phyloP scores from a whole-genome alignment of 495 filamentous ascomycete species.

The Chaetomium fimeti region DNA sequence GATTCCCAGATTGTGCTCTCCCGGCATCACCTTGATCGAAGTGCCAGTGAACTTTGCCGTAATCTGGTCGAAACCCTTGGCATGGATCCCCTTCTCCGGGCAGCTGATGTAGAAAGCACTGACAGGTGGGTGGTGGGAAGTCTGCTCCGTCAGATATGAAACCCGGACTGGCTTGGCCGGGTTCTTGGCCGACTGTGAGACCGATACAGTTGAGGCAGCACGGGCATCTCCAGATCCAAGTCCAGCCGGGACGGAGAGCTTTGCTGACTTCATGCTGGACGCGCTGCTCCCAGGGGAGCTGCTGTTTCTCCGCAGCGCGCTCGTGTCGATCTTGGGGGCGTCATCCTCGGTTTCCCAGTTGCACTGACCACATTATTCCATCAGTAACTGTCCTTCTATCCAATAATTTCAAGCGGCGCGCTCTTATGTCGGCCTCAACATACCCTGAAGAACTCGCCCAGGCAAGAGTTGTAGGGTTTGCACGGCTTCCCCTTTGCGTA shows the following conservation, averaged over 20 bases:
- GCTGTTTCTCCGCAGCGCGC: conserved; percentile 33
- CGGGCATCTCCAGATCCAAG: conserved; percentile 36
- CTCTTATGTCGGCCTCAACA: conserved; percentile 28
- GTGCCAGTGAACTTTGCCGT: conserved; percentile 98
- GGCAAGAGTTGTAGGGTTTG: conserved; percentile 95
- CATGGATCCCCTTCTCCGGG: conserved; percentile 83
- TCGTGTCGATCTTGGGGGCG: conserved; percentile 50
- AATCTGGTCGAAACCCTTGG: conserved; percentile 90
- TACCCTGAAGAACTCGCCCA: conserved; percentile 98
- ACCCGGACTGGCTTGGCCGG: conserved; percentile 62
- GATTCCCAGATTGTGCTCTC: conserved; percentile 91
- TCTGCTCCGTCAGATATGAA: conserved; percentile 93
- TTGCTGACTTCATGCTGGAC: conserved; percentile 51
- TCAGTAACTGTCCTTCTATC: conserved; percentile 9
- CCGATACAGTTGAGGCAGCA: conserved; percentile 45
- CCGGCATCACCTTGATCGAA: conserved; percentile 83
- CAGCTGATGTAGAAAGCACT: conserved; percentile 95
- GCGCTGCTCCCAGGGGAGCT: conserved; percentile 43
- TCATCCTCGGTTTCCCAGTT: conserved; percentile 88
- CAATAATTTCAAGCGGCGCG: background rate
- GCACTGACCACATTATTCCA: conserved; percentile 54
- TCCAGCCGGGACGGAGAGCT: conserved; percentile 27
- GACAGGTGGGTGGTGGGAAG: conserved; percentile 97
- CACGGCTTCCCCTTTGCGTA: conserved; percentile 98
- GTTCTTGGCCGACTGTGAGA: conserved; percentile 42